These are phyloP conservation scores for Starmerella riodocensis DNA, from an alignment of 805 yeast genomes.

Conservation along the genomic window DNA sequence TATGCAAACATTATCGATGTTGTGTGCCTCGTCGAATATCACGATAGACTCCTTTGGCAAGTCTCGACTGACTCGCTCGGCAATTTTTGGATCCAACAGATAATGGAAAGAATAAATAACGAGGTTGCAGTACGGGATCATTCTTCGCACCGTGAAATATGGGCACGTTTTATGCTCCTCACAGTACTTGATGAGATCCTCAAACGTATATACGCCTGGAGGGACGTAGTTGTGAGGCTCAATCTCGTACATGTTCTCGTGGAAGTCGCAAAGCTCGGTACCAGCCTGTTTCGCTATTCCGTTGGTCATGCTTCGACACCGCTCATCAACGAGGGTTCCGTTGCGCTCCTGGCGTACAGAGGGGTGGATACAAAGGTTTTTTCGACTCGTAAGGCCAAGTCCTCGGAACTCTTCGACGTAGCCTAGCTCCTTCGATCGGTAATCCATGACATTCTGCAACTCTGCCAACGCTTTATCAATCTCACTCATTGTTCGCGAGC, in stretches of 20 bases:
- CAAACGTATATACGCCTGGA: slow-evolving; percentile 89
- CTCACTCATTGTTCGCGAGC: slow-evolving; percentile 99
- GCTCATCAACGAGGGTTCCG: slow-evolving; percentile 89
- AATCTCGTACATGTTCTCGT: slow-evolving; percentile 72
- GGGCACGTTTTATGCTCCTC: slow-evolving; percentile 78
- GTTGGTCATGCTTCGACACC: slow-evolving; percentile 86
- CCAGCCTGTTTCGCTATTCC: slow-evolving; percentile 65
- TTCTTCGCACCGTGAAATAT: slow-evolving; percentile 92
- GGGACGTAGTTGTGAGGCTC: slow-evolving; percentile 87
- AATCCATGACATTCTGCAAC: slow-evolving; percentile 76
- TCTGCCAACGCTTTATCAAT: slow-evolving; percentile 95
- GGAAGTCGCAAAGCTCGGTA: slow-evolving; percentile 66
- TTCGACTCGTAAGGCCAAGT: slow-evolving; percentile 84
- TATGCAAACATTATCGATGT: slow-evolving; percentile 95
- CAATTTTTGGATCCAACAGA: slow-evolving; percentile 89
- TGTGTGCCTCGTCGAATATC: slow-evolving; percentile 97
- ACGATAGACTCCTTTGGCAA: slow-evolving; percentile 84
- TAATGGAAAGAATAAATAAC: slow-evolving; percentile 95
- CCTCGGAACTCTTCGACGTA: slow-evolving; percentile 85
- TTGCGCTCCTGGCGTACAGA: slow-evolving; percentile 73
- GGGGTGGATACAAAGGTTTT: slow-evolving; percentile 87
- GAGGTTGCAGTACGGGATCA: slow-evolving; percentile 83
- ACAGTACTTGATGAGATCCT: slow-evolving; percentile 64
- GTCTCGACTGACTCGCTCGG: slow-evolving; percentile 87
- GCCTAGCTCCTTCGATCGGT: slow-evolving; percentile 70